Evolutionary conservation across 257 asterid species (phyloP).

Genomic region (Solanum ossicruentum): DNA sequence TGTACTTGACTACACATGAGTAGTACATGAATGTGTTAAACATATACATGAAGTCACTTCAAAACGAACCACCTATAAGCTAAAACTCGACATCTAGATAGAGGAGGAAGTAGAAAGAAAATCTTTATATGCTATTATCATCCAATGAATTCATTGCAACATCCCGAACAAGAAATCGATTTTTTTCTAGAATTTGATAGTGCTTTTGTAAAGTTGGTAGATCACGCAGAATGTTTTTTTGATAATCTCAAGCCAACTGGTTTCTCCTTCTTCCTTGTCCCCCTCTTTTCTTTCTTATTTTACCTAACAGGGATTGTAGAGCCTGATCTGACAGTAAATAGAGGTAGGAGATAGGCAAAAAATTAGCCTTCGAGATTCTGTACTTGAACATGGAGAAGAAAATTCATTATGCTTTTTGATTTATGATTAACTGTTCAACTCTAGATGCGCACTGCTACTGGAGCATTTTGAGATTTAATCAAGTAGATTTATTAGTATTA

Average conservation of each 20-base stretch:
- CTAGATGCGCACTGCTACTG: not conserved
- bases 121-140: no score
- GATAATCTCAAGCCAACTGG: not conserved
- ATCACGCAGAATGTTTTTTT: not conserved
- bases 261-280: not conserved
- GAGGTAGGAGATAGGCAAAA: not conserved
- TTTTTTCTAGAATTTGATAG: not conserved
- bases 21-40: no score
- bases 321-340: not conserved
- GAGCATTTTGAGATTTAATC: not conserved
- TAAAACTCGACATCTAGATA: no score
- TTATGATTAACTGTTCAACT: not conserved
- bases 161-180: no score
- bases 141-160: no score
- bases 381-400: not conserved
- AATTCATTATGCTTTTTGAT: not conserved
- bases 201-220: not conserved
- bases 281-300: not conserved
- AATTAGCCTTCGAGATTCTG: not conserved
- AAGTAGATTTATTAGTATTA: constrained; percentile 1
- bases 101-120: no score
- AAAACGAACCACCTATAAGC: no score
- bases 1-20: not conserved
- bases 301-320: not conserved
- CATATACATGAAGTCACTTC: not conserved